Evolutionary conservation across 73 alveolate genomes (phyloP), one percentile per base, ranked within the genome.

Genomic region (Paramecium sexaurelia): DNA sequence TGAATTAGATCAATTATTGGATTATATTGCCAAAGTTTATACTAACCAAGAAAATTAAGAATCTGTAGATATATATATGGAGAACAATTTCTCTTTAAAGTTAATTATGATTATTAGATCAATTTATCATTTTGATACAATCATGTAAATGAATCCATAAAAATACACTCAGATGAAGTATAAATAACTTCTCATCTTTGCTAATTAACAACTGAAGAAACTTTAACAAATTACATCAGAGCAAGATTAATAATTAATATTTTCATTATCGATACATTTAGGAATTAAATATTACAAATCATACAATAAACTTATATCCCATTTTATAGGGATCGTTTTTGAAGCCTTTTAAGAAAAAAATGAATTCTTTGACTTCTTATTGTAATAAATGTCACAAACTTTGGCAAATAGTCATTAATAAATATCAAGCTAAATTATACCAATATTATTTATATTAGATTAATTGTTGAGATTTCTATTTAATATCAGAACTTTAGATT

Each of bases 1-100:
- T 29, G 86, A 71, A 71, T 71, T 71, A 20, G 86, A 71, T 71
- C 43, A 71, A 71, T 37, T 35, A 5, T 35, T 71, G 6, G 86
- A 71, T 19, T 71, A 27, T 33, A 71, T 71, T 3, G 56, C 32
- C 43, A 33, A 71, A 33, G 29, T 40, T 1, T 71, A 27, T 36
- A 11, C 57, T 19, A 71, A 71, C 61, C 17, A 13, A 37, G 56
- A 27, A 19, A 71, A 71, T 19, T 35, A 9, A 13, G 0, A 29
- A 71, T 11, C 55, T 27, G 86, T 71, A 7, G 86, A 71, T 17
- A 9, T 33, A 9, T 71, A 71, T 39, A 71, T 71, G 86, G 56
- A 71, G 29, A 22, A 71, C 57, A 71, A 71, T 71, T 71, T 71
- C 43, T 71, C 86, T 3, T 11, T 35, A 29, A 71, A 37, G 11